These are phyloP conservation scores for Serendipita sp. DNA, from an alignment of 768 basidiomycete genomes.

Conservation along the genomic window DNA sequence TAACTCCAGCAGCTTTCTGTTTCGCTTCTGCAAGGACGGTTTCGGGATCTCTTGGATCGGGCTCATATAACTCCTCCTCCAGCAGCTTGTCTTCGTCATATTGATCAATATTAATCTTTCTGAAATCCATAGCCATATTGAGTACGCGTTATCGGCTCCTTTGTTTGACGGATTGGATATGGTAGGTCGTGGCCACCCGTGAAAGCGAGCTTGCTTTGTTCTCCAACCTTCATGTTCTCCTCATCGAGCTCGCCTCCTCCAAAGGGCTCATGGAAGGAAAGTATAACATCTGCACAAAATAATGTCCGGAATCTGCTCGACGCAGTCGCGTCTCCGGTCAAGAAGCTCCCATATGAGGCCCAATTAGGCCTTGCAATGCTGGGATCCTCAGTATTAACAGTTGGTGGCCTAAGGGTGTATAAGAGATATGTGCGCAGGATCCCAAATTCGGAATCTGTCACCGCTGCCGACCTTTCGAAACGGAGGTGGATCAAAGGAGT, in stretches of 20 bases:
- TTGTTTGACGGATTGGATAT: no score
- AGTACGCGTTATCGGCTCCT: constrained; percentile 10
- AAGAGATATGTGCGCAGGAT: constrained; percentile 16
- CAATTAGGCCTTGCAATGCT: constrained; percentile 9
- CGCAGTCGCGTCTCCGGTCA: not conserved
- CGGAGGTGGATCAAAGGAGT: constrained; percentile 60
- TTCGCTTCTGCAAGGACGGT: constrained; percentile 64
- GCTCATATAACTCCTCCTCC: constrained; percentile 72
- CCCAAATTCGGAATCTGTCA: constrained; percentile 29
- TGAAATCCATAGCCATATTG: constrained; percentile 27
- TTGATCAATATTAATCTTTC: constrained; percentile 87
- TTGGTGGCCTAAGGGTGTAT: constrained; percentile 11
- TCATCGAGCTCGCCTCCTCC: not conserved
- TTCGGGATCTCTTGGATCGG: constrained; percentile 63
- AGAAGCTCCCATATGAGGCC: not conserved
- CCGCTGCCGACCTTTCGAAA: constrained; percentile 38
- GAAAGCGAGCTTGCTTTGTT: not conserved
- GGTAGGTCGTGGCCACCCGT: not conserved
- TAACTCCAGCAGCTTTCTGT: constrained; percentile 52
- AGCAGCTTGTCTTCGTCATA: constrained; percentile 84
- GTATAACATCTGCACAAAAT: not conserved
- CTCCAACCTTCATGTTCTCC: not conserved
- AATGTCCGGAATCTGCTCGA: not conserved
- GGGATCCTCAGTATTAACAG: constrained; percentile 13
- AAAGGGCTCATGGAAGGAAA: not conserved